Conservation (phyloP, 148 eudicot species). For the Fagopyrum homotropicum region DNA sequence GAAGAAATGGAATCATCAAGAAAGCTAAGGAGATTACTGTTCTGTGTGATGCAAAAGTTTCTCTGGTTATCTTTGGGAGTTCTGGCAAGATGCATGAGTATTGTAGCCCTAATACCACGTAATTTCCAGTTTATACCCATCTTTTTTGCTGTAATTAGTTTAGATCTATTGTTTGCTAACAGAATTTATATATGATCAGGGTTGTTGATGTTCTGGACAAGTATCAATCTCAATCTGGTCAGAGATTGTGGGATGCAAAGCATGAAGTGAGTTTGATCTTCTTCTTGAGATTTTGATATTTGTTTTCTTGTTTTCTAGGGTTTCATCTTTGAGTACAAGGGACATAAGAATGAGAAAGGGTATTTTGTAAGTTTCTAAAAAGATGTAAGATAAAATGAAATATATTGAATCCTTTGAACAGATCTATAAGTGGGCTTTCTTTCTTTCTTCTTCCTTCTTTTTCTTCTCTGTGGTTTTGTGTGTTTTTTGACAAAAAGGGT, state of each 20-base stretch:
- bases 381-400: slow-evolving; percentile 22
- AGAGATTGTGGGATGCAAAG: slow-evolving; percentile 82
- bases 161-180: background rate
- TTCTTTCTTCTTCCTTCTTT: slow-evolving; percentile 17
- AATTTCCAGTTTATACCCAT: background rate
- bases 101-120: slow-evolving; percentile 60
- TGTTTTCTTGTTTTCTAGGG: slow-evolving; percentile 14
- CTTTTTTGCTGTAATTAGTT: background rate
- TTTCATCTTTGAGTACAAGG: slow-evolving; percentile 15
- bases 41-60: slow-evolving; percentile 79
- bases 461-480: slow-evolving; percentile 17
- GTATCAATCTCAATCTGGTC: slow-evolving; percentile 56
- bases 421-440: slow-evolving; percentile 47
- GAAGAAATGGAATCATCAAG: slow-evolving; percentile 70
- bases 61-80: slow-evolving; percentile 55
- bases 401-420: slow-evolving; percentile 32
- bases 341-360: slow-evolving; percentile 13
- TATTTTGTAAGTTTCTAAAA: slow-evolving; percentile 27
- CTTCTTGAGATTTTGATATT: background rate
- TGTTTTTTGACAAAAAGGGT: slow-evolving; percentile 22
- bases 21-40: slow-evolving; percentile 78
- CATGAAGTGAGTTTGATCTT: slow-evolving; percentile 55
- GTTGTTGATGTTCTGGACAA: slow-evolving; percentile 55
- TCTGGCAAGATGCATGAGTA: slow-evolving; percentile 66
- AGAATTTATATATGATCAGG: slow-evolving; percentile 24